A percentile compares a stretch with the other conserved stretches of the same genome.
Conservation (phyloP, 441 rosid species). For the Adansonia rubrostipa region DNA sequence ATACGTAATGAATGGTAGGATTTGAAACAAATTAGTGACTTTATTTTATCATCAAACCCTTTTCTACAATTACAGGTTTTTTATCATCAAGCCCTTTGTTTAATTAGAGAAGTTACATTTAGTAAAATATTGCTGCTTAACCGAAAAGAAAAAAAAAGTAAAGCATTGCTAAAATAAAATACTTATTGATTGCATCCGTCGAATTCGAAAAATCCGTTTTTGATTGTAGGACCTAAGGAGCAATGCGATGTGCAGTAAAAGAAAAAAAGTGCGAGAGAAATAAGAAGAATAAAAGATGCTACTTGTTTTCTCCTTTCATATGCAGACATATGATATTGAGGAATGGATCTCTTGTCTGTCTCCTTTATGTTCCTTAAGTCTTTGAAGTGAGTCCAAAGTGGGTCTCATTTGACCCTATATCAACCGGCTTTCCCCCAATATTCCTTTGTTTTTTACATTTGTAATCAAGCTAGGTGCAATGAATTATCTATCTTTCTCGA, state of each 20-base stretch:
- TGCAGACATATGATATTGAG: neutral
- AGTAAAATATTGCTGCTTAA: no score
- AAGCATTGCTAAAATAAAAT: no score
- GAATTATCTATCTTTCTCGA: neutral
- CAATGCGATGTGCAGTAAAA: no score
- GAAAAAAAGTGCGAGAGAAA: no score
- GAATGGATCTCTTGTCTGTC: neutral
- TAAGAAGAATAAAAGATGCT: neutral
- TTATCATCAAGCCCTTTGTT: neutral
- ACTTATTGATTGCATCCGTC: no score
- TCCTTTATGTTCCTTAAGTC: neutral
- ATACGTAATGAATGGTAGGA: constrained; percentile 11
- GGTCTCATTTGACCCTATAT: neutral
- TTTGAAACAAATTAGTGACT: neutral
- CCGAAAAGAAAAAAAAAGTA: no score
- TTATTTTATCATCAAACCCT: neutral
- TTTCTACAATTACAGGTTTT: no score
- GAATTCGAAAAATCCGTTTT: no score
- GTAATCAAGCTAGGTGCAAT: no score
- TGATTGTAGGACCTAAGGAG: no score
- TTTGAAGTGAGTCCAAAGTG: neutral
- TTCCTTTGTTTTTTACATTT: no score
- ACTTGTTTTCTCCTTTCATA: neutral
- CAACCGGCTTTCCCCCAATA: neutral
- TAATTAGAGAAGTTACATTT: neutral